Evolutionary conservation across 2,329 filamentous ascomycete genomes (phyloP), one percentile per base, ranked within the genome.

Genomic region (Leptographium lundbergii): DNA sequence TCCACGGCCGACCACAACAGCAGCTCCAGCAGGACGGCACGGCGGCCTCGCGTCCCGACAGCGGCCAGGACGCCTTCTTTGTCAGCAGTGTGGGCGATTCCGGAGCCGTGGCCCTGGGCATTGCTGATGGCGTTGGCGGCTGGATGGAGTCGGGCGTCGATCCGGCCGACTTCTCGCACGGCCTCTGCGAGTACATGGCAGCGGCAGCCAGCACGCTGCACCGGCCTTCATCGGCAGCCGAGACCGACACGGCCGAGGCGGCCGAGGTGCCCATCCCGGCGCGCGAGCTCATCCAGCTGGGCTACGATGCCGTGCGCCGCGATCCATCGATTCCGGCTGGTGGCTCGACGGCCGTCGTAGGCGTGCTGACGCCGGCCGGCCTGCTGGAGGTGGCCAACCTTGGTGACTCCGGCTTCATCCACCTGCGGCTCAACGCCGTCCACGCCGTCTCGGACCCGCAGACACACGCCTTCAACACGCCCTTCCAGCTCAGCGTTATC

Each of bases 381-480:
- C 80, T 75, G 34, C 76, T 97, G 53, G 89, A 96, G 68, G 84
- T 95, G 58, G 94, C 94, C 61, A 99, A 99, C 72, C 79, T 99
- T 39, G 94, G 94, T 64, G 94, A 99, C 74, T 96, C 91, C 29
- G 94, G 94, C 36, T 97, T 91, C 70, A 80, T 97, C 59, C 87
- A 95, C 62, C 78, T 97, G 61, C 85, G 91, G 17, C 81, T 89
- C 29, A 95, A 92, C 65, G 89, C 88, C 17, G 88, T 99, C 36
- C 87, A 94, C 70, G 82, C 87, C 59, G 86, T 85, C 68, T 95
- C 91, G 2, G 81, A 85, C 54, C 87, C 90, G 27, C 94, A 99
- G 72, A 96, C 91, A 0, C 94, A 99, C 71, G 91, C 87, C 51
- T 99, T 99, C 80, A 99, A 99, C 72, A 97, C 94, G 0, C 94